Percentiles rank a stretch among this genome's conserved stretches.
These are phyloP conservation scores for Globisporangium emineosum DNA, from an alignment of 352 stramenopile species.

Conservation along the genomic window DNA sequence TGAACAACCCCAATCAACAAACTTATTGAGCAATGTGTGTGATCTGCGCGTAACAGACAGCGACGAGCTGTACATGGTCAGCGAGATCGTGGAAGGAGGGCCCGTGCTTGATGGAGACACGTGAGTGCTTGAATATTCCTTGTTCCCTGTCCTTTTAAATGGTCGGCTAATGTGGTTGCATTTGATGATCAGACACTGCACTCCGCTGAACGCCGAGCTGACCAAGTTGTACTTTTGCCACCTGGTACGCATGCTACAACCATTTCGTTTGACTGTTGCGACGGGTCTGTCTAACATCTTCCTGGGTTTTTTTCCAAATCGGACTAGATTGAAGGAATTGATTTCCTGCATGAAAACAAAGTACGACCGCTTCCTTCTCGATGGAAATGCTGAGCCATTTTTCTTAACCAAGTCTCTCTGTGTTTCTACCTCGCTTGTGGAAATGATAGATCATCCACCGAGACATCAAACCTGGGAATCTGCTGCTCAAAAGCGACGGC, in stretches of 20 bases:
- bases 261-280: background rate
- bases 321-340: constrained; percentile 72
- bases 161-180: background rate
- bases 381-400: background rate
- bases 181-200: constrained; percentile 44
- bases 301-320: background rate
- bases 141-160: no score
- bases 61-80: constrained; percentile 83
- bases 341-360: constrained; percentile 83
- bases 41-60: constrained; percentile 38
- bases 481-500: constrained; percentile 59
- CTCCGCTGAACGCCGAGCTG: constrained; percentile 47
- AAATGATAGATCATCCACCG: constrained; percentile 65
- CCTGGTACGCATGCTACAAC: constrained; percentile 35
- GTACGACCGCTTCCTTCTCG: constrained; percentile 15
- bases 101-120: constrained; percentile 62
- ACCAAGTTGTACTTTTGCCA: constrained; percentile 79
- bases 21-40: background rate
- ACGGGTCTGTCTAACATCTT: background rate
- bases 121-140: constrained; percentile 24
- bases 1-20: background rate
- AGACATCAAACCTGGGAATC: constrained; percentile 79
- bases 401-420: background rate
- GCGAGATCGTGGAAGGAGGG: constrained; percentile 71
- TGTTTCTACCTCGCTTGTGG: background rate